Evolutionary conservation across 2,329 filamentous ascomycete genomes (phyloP), one percentile per base, ranked within the genome.

Genomic region (Akanthomyces muscarius): DNA sequence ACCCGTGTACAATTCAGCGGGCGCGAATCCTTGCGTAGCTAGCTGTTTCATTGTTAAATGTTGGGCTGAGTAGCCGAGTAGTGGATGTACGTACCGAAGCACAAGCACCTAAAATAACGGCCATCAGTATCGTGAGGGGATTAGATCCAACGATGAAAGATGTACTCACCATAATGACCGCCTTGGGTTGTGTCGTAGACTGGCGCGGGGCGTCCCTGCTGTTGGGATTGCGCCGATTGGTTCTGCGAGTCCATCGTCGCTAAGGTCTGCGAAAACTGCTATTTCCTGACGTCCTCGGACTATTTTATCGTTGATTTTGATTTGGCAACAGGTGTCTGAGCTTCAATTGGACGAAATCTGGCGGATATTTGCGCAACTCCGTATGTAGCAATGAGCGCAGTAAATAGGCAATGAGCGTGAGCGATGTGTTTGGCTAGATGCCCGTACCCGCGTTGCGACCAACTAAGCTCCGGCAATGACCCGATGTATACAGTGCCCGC

Each of bases 1-100:
- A 18, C 93, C 93, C 1, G 91, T 94, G 77, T 97, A 98, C 63
- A 97, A 86, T 76, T 97, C 93, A 52, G 92, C 89, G n/a, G 93
- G 92, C 53, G 92, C 91, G 76, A 91, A 95, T 63, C 92, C 92
- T 78, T 92, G 89, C 51, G 89, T 87, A 55, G 93, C 91, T 69
- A 97, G 89, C 90, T 95, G 75, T 28, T 50, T 65, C n/a, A 23
- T 25, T 21, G 66, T 73, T 72, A 80, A 65, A 63, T 63, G 54
- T 66, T 66, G 28, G 23, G 25, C 61, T 16, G 8, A 62, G 70
- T 7, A 18, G 67, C 65, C 42, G 25, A 51, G 50, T 41, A 58
- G 13, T 28, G 38, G 25, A 21, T 41, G 50, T 66, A 72, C 70
- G 57, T 70, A 82, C 80, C 67, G 76, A 73, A 65, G 79, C 77